Evolutionary conservation across 495 filamentous ascomycete genomes (phyloP), one percentile per base, ranked within the genome.

Genomic region (Cercophora samala): DNA sequence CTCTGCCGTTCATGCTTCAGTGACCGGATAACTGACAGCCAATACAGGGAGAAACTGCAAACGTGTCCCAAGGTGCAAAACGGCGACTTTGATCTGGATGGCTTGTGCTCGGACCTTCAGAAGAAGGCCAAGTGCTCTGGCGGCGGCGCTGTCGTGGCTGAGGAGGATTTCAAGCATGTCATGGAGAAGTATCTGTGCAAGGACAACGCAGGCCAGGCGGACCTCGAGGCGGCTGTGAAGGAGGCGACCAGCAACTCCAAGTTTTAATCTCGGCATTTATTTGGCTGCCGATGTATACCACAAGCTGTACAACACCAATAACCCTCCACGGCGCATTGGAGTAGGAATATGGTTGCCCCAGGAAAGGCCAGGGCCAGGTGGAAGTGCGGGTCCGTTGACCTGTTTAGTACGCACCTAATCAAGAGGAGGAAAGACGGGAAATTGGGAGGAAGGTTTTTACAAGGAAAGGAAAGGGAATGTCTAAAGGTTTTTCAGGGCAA

Each of bases 121-220:
- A 90, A 90, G 72, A 99, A 99, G 80, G 96, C 96, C 58, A 93
- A 93, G 75, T 99, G 96, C 75, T 96, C 93, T 1, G 95, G 96
- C 73, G 87, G 84, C 25, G 94, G 95, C 26, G 91, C 94, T n/a
- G 92, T 97, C 23, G 90, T 99, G 60, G 90, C 92, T 70, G 86
- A 97, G 78, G 87, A 87, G 54, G 93, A 97, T 75, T 94, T 97
- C 71, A 89, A 96, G 72, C 84, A 83, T 61, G 91, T 93, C 64
- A 84, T 96, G 81, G 87, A 85, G 58, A 83, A 84, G 69, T 82
- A 82, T 59, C 72, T 84, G 8, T 78, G 79, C 66, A 72, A 72
- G 29, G 58, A 62, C 56, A 65, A 69, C 11, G 59, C 66, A n/a
- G 62, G 69, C 1, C 53, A 62, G 17, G 58, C 62, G 19, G 59